Conservation (phyloP, 768 basidiomycete species). For the Mycena vulgaris region DNA sequence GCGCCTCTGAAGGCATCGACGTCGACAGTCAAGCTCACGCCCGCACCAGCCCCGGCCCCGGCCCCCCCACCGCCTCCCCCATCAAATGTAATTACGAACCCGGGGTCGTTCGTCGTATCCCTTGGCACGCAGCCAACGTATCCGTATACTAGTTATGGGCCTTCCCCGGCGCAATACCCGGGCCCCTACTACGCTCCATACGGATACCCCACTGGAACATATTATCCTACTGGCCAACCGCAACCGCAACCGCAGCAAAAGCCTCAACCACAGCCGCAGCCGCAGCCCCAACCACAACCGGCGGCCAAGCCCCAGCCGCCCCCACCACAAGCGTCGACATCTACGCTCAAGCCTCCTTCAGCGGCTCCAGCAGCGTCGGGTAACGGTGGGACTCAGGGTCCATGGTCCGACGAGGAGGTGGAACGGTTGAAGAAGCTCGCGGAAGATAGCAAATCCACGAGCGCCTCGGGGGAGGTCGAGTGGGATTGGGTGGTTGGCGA, state of each 20-base stretch:
- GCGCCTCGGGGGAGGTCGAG: constrained; percentile 72
- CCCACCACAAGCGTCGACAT: constrained; percentile 43
- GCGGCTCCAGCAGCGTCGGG: constrained; percentile 48
- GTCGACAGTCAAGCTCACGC: constrained; percentile 43
- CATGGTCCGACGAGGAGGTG: constrained; percentile 86
- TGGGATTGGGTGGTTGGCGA: constrained; percentile 86
- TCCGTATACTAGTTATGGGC: constrained; percentile 57
- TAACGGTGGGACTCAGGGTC: constrained; percentile 71
- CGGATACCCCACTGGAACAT: constrained; percentile 32
- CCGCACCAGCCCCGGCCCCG: constrained; percentile 48
- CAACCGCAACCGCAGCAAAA: constrained; percentile 1
- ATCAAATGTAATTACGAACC: constrained; percentile 74
- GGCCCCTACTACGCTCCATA: constrained; percentile 35
- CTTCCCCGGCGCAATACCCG: constrained; percentile 5
- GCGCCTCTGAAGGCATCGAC: constrained; percentile 48
- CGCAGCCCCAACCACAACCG: constrained; percentile 37
- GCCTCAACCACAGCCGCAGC: not conserved
- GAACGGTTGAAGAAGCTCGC: constrained; percentile 78
- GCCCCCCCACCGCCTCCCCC: constrained; percentile 49
- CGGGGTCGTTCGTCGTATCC: constrained; percentile 81
- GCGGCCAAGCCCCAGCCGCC: constrained; percentile 35
- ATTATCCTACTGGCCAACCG: constrained; percentile 39
- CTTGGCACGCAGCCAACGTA: constrained; percentile 75
- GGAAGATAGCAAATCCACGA: constrained; percentile 72
- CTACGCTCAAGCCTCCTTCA: constrained; percentile 38